A percentile compares a stretch with the other conserved stretches of the same genome.
Conservation (phyloP, 768 basidiomycete species). For the Coprinopsis strossmayeri region DNA sequence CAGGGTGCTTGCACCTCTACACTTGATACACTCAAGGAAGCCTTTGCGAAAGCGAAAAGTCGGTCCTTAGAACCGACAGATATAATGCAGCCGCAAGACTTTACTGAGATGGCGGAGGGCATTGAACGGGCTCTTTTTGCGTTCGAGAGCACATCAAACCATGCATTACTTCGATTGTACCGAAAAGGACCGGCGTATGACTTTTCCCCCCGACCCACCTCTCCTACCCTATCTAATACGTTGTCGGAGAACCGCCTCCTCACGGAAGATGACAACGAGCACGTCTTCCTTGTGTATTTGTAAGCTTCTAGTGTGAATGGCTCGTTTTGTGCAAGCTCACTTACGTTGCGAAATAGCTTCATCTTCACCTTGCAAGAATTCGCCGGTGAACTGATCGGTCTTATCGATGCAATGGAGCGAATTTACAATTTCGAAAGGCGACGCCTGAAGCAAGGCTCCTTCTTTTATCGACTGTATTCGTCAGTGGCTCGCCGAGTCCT, state of each 20-base stretch:
- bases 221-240: slow-evolving; percentile 5
- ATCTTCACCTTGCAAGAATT: slow-evolving; percentile 97
- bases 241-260: slow-evolving; percentile 29
- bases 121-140: slow-evolving; percentile 64
- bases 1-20: slow-evolving; percentile 58
- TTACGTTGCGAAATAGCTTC: slow-evolving; percentile 48
- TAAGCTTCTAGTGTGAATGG: slow-evolving; percentile 34
- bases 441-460: slow-evolving; percentile 24
- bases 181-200: slow-evolving; percentile 36
- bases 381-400: slow-evolving; percentile 69
- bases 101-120: slow-evolving; percentile 52
- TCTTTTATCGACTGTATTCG: slow-evolving; percentile 28
- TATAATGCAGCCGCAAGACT: slow-evolving; percentile 49
- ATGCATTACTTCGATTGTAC: slow-evolving; percentile 75
- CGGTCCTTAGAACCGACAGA: slow-evolving; percentile 20
- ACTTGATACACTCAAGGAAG: slow-evolving; percentile 57
- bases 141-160: slow-evolving; percentile 81
- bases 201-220: neutral
- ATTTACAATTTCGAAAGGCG: slow-evolving; percentile 66
- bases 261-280: slow-evolving; percentile 60
- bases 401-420: slow-evolving; percentile 79
- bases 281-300: slow-evolving; percentile 90
- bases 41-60: slow-evolving; percentile 46
- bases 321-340: neutral
- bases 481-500: slow-evolving; percentile 19